phyloP scores from a whole-genome alignment of 2,329 filamentous ascomycete genomes.

The Colletotrichum destructivum region DNA sequence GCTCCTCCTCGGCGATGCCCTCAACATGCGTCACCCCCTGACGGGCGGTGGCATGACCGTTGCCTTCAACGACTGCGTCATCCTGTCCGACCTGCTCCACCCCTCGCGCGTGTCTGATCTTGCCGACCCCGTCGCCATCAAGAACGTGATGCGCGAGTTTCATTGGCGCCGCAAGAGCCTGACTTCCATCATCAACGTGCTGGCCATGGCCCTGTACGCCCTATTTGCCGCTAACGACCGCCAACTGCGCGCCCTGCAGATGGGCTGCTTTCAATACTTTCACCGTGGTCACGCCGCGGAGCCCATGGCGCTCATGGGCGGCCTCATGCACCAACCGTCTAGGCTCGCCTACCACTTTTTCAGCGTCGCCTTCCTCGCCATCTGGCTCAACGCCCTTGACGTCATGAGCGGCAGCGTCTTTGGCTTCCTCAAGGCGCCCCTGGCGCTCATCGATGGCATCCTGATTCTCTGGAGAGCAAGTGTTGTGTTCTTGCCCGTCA shows the following conservation, averaged over 20 bases:
- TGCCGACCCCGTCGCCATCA: slow-evolving; percentile 75
- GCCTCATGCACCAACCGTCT: slow-evolving; percentile 82
- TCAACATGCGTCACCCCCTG: slow-evolving; percentile 99
- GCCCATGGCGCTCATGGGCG: slow-evolving; percentile 85
- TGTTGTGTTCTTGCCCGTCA: slow-evolving; percentile 86
- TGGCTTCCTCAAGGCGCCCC: slow-evolving; percentile 72
- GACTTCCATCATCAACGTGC: slow-evolving; percentile 93
- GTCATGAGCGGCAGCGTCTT: slow-evolving; percentile 60
- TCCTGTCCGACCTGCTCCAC: slow-evolving; percentile 81
- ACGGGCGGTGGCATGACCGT: slow-evolving; percentile 99
- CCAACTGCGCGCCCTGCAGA: slow-evolving; percentile 84
- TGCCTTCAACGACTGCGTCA: slow-evolving; percentile 90
- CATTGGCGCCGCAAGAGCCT: slow-evolving; percentile 90
- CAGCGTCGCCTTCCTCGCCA: slow-evolving; percentile 88
- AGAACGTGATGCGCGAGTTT: slow-evolving; percentile 79
- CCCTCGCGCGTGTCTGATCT: slow-evolving; percentile 79
- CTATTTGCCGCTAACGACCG: slow-evolving; percentile 90
- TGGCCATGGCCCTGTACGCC: slow-evolving; percentile 93
- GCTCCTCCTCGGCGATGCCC: slow-evolving; percentile 90
- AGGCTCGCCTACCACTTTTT: slow-evolving; percentile 95
- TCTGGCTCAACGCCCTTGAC: slow-evolving; percentile 73
- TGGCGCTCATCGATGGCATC: slow-evolving; percentile 76
- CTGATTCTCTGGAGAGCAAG: slow-evolving; percentile 86
- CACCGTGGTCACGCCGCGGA: slow-evolving; percentile 81
- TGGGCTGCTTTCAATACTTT: slow-evolving; percentile 95